These are phyloP conservation scores for Xylaria venustula DNA, from an alignment of 495 filamentous ascomycete genomes.

Conservation along the genomic window DNA sequence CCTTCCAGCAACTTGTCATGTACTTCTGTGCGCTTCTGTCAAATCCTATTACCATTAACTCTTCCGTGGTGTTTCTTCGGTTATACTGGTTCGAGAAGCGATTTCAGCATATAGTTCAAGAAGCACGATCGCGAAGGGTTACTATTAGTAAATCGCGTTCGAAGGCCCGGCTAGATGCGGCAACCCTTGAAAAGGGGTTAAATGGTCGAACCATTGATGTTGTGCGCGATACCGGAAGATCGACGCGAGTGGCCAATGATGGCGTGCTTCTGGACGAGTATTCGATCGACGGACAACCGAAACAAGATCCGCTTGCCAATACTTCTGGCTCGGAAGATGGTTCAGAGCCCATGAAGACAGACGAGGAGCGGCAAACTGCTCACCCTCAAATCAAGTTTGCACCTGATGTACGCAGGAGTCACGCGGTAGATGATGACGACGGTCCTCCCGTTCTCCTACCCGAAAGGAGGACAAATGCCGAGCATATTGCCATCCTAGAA, in stretches of 20 bases:
- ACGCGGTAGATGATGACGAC: slow-evolving; percentile 33
- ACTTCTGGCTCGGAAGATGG: slow-evolving; percentile 27
- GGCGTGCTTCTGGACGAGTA: slow-evolving; percentile 41
- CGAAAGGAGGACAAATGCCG: slow-evolving; percentile 60
- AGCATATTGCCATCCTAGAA: slow-evolving; percentile 83
- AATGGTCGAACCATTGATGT: slow-evolving; percentile 71
- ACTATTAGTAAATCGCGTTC: slow-evolving; percentile 53
- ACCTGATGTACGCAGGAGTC: slow-evolving; percentile 53
- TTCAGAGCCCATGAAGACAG: slow-evolving; percentile 13
- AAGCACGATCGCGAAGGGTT: slow-evolving; percentile 41
- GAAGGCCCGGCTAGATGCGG: slow-evolving; percentile 55
- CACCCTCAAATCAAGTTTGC: slow-evolving; percentile 60
- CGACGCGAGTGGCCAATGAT: slow-evolving; percentile 47
- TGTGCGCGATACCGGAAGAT: slow-evolving; percentile 52
- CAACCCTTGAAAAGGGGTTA: slow-evolving; percentile 64
- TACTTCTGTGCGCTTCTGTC: slow-evolving; percentile 69
- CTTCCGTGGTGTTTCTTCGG: slow-evolving; percentile 83
- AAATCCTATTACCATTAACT: slow-evolving; percentile 89
- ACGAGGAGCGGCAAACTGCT: slow-evolving; percentile 9
- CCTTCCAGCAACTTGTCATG: slow-evolving; percentile 76
- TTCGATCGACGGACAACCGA: slow-evolving; percentile 17
- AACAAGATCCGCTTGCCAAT: slow-evolving; percentile 20
- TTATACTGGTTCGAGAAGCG: slow-evolving; percentile 98
- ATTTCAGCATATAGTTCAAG: slow-evolving; percentile 69
- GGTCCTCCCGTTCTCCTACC: slow-evolving; percentile 45